Base-by-base conservation (phyloP, 2,329 filamentous ascomycete species). In the Diaporthe citriasiana region DNA sequence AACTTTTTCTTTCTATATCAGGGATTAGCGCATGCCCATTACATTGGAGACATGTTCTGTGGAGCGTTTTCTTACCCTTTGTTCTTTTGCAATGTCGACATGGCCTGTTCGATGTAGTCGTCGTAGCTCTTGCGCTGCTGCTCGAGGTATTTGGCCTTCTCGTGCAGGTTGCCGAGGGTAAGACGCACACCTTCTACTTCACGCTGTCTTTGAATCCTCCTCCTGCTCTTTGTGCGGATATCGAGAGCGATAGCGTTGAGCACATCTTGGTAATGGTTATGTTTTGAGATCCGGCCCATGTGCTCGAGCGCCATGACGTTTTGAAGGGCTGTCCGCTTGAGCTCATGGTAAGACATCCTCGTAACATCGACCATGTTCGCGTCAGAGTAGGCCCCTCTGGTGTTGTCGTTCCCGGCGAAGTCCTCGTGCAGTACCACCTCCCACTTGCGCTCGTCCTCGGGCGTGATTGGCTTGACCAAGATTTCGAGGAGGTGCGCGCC, bases 81-180 rank as follows among this genome's bases (percentile, higher is more conserved):
- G 84, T 98, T 97, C 85, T 94, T 98, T 83, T 98, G 97, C 74
- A 99, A 88, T 6, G 97, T 99, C 75, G 95, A 89, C 94, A 99
- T 98, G 65, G 97, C 96, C 83, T 98, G 95, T 85, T 99, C 97
- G 80, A 99, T 98, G 84, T 99, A 99, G 85, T 99, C 95, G 82
- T 99, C 98, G 85, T 99, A 99, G 77, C 93, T 97, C 88, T 98
- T 98, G 75, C 97, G 91, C 84, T 99, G 97, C 78, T 95, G 93
- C 81, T 99, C 97, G 13, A 99, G 89, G 84, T 97, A 99, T 77
- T 92, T 90, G 50, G 96, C 95, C 85, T 99, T 97, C 78, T 95
- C 91, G 82, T 94, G 92, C 75, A 97, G 85, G 77, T 95, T 94
- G 56, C 88, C 84, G 22, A 97, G 87, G 1, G 94, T 97, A 73